These are phyloP conservation scores for Tricholoma saponaceum DNA, from an alignment of 768 basidiomycete species.

Conservation along the genomic window DNA sequence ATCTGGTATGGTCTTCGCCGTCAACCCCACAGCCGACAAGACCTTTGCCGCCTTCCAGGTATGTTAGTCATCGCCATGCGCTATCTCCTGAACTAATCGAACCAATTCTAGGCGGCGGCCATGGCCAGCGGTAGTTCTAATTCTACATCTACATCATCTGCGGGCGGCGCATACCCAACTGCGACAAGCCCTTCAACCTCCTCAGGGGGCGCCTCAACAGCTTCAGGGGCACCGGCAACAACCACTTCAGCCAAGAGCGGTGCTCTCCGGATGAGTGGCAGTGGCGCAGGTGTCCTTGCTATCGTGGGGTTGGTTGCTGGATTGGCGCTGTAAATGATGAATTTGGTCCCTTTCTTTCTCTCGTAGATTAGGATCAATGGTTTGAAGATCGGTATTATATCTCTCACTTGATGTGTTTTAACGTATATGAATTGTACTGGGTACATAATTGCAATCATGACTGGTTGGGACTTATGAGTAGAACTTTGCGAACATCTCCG, in stretches of 20 bases:
- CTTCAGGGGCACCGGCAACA: background rate
- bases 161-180: background rate
- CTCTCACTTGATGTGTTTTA: background rate
- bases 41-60: constrained; percentile 46
- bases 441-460: constrained; percentile 6
- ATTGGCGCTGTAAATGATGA: constrained; percentile 22
- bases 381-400: background rate
- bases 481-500: no score
- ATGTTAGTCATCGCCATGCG: constrained; percentile 2
- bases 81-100: background rate
- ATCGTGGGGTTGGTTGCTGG: constrained; percentile 28
- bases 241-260: constrained; percentile 17
- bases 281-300: constrained; percentile 29
- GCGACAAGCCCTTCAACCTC: background rate
- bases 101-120: constrained; percentile 7
- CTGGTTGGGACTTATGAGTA: background rate
- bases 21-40: constrained; percentile 47
- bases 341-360: background rate
- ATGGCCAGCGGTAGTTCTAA: constrained; percentile 16
- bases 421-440: constrained; percentile 3
- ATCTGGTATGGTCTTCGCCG: constrained; percentile 58
- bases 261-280: constrained; percentile 26
- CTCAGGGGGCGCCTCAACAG: no score
- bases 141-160: background rate
- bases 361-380: background rate